phyloP scores from a whole-genome alignment of 2,329 filamentous ascomycete species.

The Endocalyx cinctus region DNA sequence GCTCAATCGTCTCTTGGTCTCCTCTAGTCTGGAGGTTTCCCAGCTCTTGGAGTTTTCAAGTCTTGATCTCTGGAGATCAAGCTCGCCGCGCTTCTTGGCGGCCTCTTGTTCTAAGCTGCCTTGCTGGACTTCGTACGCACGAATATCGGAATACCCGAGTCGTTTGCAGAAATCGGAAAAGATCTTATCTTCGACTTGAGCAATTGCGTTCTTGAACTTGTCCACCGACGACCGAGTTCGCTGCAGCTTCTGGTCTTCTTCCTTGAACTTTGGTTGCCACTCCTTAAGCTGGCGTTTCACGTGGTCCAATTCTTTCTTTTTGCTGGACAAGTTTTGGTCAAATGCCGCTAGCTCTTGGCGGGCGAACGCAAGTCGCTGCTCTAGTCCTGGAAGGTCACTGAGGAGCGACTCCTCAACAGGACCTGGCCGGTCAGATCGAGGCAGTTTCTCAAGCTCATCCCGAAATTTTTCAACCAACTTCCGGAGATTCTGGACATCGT shows the following conservation, averaged over 20 bases:
- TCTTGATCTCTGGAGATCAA: constrained; percentile 76
- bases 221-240: constrained; percentile 46
- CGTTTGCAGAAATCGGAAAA: constrained; percentile 82
- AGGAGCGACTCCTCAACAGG: constrained; percentile 77
- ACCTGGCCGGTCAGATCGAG: constrained; percentile 70
- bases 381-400: constrained; percentile 72
- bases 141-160: constrained; percentile 83
- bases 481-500: constrained; percentile 80
- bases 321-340: constrained; percentile 78
- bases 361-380: constrained; percentile 67
- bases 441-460: constrained; percentile 73
- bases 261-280: constrained; percentile 70
- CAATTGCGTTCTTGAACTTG: constrained; percentile 59
- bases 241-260: constrained; percentile 66
- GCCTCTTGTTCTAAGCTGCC: constrained; percentile 89
- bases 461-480: constrained; percentile 70
- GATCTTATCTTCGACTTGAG: constrained; percentile 80
- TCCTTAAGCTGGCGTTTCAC: constrained; percentile 70
- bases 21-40: constrained; percentile 47
- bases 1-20: constrained; percentile 64
- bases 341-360: constrained; percentile 74
- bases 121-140: constrained; percentile 90
- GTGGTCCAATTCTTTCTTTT: constrained; percentile 74
- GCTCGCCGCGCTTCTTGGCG: constrained; percentile 79
- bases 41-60: constrained; percentile 59